Base-by-base conservation (phyloP, 2,329 filamentous ascomycete genomes). In the Stenocarpella maydis region DNA sequence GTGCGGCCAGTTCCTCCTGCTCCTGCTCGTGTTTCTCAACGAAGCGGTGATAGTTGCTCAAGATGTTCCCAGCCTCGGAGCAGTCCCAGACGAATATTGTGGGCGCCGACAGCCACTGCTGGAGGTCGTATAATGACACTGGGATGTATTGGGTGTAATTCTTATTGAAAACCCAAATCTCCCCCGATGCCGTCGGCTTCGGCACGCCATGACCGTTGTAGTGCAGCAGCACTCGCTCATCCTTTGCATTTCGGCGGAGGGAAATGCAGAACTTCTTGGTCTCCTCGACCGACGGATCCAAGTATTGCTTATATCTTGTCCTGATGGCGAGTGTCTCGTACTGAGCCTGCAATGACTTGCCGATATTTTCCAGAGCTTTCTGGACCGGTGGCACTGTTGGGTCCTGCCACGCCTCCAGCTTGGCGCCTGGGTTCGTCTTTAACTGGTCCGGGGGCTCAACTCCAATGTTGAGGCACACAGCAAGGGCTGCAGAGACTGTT, bases 91-190 rank as follows among this genome's bases (percentile, higher is more conserved):
- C 96, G 77, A 97, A 99, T 52, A 99, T 90, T 71, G 95, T 97
- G 0, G 96, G 96, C 0, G 95, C 95, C 72, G 95, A 94, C 9
- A 99, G 88, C 96, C 96, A 99, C 69, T 93, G 91, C 80, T 98
- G 95, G 53, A 99, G 83, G 77, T 99, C 96, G 76, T 97, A 98
- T 10, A 99, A 84, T 1, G 95, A 97, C 52, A 99, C 93, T 0
- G 96, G 96, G 50, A 99, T 99, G 78, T 99, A 99, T 80, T 99
- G 96, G 0, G 96, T 99, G 78, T 98, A 99, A 74, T 94, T 98
- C 75, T 96, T 95, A 81, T 99, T 99, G 80, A 99, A 99, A 6
- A 98, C 97, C 96, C 96, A 99, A 24, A 99, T 97, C 80, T 99
- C 96, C 17, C 96, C 96, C 5, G 95, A 98, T 3, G 92, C 90